Percentiles rank a stretch among this genome's conserved stretches.
These are phyloP conservation scores for Glycyrrhiza uralensis DNA, from an alignment of 306 rosid species.

Conservation along the genomic window DNA sequence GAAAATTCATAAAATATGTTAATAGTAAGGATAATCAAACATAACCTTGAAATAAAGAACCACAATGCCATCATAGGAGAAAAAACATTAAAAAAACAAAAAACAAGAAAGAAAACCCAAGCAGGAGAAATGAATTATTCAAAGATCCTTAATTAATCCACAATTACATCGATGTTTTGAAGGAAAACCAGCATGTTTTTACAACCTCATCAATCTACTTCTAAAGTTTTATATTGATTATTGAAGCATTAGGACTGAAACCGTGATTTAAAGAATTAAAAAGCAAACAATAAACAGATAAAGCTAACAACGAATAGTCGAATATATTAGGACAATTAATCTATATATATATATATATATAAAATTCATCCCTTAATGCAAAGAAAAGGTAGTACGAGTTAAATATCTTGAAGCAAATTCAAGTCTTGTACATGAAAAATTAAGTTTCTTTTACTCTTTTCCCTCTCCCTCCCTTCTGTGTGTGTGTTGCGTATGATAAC, in stretches of 20 bases:
- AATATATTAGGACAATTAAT: not conserved
- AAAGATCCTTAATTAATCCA: constrained; percentile 9
- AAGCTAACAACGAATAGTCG: not conserved
- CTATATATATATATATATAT: not conserved
- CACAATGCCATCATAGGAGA: not conserved
- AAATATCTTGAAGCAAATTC: not conserved
- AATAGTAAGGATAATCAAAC: not conserved
- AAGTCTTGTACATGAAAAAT: not conserved
- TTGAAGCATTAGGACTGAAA: constrained; percentile 1
- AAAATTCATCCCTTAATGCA: not conserved
- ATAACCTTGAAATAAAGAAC: constrained; percentile 16
- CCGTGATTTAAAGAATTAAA: not conserved
- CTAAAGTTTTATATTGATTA: not conserved
- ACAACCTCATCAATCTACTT: not conserved
- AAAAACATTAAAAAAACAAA: too few species aligned
- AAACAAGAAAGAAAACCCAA: too few species aligned
- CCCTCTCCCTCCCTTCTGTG: too few species aligned
- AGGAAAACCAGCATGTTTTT: not conserved
- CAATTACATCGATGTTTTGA: not conserved
- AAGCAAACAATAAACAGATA: not conserved
- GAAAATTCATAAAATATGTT: constrained; percentile 20
- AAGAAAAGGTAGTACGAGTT: not conserved
- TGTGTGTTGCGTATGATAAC: not conserved
- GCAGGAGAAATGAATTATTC: constrained; percentile 4
- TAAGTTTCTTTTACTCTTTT: not conserved